Percentiles rank a stretch among this genome's conserved stretches.
Evolutionary conservation across 805 yeast genomes (phyloP).

Genomic region (Suhomyces tanzawaensis): DNA sequence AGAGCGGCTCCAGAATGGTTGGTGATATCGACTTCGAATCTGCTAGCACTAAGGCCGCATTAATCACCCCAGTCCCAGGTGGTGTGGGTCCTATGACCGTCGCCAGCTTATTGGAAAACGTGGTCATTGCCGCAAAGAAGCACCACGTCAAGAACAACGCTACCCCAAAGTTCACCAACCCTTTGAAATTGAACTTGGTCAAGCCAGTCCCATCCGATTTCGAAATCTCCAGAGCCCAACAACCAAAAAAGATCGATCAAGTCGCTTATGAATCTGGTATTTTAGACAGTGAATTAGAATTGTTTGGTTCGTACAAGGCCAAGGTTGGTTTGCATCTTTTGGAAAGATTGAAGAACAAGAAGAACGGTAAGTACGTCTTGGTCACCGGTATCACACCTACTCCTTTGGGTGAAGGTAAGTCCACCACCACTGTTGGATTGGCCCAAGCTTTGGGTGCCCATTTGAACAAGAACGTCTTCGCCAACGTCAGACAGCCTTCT

Average conservation of each 20-base stretch:
- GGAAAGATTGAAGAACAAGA: constrained; percentile 56
- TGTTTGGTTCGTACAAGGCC: constrained; percentile 86
- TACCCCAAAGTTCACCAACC: constrained; percentile 47
- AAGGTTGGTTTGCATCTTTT: constrained; percentile 69
- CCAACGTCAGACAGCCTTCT: constrained; percentile 95
- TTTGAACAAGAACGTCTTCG: constrained; percentile 76
- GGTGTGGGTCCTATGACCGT: constrained; percentile 99
- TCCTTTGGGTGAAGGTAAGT: constrained; percentile 96
- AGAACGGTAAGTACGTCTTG: constrained; percentile 80
- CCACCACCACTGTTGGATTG: constrained; percentile 92
- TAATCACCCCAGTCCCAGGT: constrained; percentile 96
- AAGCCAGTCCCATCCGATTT: constrained; percentile 87
- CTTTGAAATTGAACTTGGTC: constrained; percentile 50
- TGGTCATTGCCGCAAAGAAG: constrained; percentile 63
- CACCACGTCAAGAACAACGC: constrained; percentile 38
- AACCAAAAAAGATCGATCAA: constrained; percentile 74
- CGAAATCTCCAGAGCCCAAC: constrained; percentile 84
- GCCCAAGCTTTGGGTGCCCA: constrained; percentile 97
- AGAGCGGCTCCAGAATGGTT: constrained; percentile 80
- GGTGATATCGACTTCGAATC: constrained; percentile 89
- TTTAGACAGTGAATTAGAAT: constrained; percentile 74
- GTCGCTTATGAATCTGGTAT: constrained; percentile 85
- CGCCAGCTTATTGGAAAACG: constrained; percentile 77
- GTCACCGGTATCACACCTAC: constrained; percentile 99
- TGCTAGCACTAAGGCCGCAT: constrained; percentile 60